phyloP scores from a whole-genome alignment of 2,329 filamentous ascomycete species.

The Alternaria angustiovoidea region DNA sequence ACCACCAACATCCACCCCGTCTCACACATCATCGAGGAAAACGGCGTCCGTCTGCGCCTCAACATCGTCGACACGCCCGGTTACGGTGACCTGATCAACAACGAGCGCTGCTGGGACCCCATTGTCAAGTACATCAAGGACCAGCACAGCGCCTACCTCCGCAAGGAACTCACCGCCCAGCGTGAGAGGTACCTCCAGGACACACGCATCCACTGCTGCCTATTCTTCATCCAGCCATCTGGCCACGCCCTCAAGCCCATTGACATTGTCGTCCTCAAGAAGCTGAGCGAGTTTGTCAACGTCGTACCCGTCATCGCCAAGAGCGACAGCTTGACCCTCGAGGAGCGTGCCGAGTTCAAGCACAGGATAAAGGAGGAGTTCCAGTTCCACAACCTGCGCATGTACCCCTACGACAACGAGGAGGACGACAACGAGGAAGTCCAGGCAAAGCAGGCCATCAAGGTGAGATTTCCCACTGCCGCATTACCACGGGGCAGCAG shows the following conservation, averaged over 20 bases:
- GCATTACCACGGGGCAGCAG: background rate
- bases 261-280: constrained; percentile 99
- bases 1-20: constrained; percentile 98
- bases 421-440: constrained; percentile 98
- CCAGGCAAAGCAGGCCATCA: constrained; percentile 92
- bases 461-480: constrained; percentile 67
- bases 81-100: constrained; percentile 99
- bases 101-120: constrained; percentile 99
- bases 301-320: constrained; percentile 99
- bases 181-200: constrained; percentile 99
- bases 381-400: constrained; percentile 99
- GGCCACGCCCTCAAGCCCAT: constrained; percentile 99
- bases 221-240: constrained; percentile 99
- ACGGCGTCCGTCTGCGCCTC: constrained; percentile 93
- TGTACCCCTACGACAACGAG: constrained; percentile 99
- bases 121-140: constrained; percentile 99
- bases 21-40: constrained; percentile 99
- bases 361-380: constrained; percentile 99
- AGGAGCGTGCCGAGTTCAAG: constrained; percentile 97
- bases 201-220: constrained; percentile 98
- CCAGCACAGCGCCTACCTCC: constrained; percentile 98
- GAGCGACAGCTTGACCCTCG: constrained; percentile 92
- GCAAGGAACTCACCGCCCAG: constrained; percentile 99
- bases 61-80: constrained; percentile 99
- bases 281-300: constrained; percentile 98